A percentile compares a stretch with the other conserved stretches of the same genome.
Evolutionary conservation across 768 basidiomycete genomes (phyloP).

Genomic region (Coprinellus micaceus): DNA sequence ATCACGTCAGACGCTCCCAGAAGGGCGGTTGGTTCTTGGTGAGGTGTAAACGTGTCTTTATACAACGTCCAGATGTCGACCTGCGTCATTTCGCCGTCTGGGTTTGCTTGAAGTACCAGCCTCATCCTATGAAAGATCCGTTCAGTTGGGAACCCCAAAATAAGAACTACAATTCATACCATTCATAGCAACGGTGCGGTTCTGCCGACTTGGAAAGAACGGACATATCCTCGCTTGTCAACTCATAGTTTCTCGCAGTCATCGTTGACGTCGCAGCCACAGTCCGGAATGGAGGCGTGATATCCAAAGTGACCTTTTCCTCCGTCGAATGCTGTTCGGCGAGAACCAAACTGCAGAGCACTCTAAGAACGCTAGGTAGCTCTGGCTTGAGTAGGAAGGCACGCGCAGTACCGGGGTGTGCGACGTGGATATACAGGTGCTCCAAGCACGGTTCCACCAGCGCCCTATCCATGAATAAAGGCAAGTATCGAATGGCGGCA

Average conservation of each 20-base stretch:
- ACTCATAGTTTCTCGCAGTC: constrained; percentile 54
- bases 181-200: constrained; percentile 79
- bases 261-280: constrained; percentile 46
- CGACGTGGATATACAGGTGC: constrained; percentile 72
- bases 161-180: constrained; percentile 37
- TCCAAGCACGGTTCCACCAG: constrained; percentile 71
- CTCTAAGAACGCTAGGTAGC: constrained; percentile 65
- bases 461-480: constrained; percentile 64
- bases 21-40: constrained; percentile 52
- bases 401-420: constrained; percentile 70
- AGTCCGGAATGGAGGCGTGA: constrained; percentile 57
- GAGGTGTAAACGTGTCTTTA: constrained; percentile 72
- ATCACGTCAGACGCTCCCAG: constrained; percentile 91
- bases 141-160: constrained; percentile 1
- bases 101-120: constrained; percentile 73
- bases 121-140: constrained; percentile 67
- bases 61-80: constrained; percentile 96
- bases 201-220: constrained; percentile 54
- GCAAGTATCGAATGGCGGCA: constrained; percentile 67
- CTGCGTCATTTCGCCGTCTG: constrained; percentile 83
- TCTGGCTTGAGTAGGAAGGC: constrained; percentile 69
- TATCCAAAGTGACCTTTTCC: constrained; percentile 59
- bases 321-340: constrained; percentile 59
- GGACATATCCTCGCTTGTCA: constrained; percentile 63
- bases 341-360: constrained; percentile 65